Evolutionary conservation across 495 filamentous ascomycete genomes (phyloP).

Genomic region (Trichocladium antarcticum): DNA sequence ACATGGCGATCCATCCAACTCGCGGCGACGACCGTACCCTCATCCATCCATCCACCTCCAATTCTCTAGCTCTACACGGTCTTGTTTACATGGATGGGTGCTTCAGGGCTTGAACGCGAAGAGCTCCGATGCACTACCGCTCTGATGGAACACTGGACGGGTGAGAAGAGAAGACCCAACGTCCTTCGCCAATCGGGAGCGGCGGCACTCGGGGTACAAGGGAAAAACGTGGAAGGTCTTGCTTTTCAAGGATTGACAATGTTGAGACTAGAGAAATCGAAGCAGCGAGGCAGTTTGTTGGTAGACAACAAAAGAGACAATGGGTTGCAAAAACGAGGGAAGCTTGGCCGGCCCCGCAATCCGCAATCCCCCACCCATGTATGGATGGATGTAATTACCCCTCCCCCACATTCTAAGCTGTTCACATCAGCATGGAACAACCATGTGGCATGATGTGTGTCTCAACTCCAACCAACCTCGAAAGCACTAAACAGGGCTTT

Average conservation of each 20-base stretch:
- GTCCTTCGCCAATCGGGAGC: not conserved
- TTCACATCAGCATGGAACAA: not conserved
- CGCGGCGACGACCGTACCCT: no score
- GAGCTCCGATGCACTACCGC: conserved; percentile 11
- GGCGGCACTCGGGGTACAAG: not conserved
- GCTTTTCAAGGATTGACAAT: not conserved
- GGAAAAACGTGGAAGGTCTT: not conserved
- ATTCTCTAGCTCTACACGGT: no score
- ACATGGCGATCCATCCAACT: no score
- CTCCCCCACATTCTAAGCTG: conserved; percentile 16
- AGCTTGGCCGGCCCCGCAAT: no score
- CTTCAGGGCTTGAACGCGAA: conserved; percentile 6
- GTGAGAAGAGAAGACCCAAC: not conserved
- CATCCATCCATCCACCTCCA: no score
- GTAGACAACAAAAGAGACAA: no score
- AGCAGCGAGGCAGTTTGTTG: no score
- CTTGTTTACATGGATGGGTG: not conserved
- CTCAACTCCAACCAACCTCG: no score
- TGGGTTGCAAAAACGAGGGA: no score
- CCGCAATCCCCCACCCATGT: not conserved
- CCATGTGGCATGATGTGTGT: no score
- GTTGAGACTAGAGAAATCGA: not conserved
- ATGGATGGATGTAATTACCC: no score
- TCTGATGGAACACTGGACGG: not conserved
- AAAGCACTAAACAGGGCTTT: no score